Evolutionary conservation across 2,329 filamentous ascomycete genomes (phyloP).

Genomic region (Sporothrix globosa): DNA sequence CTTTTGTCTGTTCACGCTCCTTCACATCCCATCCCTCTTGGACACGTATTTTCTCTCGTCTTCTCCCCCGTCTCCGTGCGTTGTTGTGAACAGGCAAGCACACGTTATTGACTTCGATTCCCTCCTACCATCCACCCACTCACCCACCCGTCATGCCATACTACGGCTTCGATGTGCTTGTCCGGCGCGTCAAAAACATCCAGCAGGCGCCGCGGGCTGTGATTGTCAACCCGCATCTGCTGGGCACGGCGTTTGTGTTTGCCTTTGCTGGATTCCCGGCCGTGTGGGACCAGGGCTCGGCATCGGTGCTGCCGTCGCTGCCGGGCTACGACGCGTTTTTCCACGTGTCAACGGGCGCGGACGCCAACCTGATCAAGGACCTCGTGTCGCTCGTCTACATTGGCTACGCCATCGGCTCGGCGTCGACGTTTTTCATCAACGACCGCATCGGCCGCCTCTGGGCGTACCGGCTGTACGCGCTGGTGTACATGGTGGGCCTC

Average conservation of each 20-base stretch:
- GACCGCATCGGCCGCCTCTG: conserved; percentile 47
- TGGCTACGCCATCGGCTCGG: conserved; percentile 27
- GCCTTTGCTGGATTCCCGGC: conserved; percentile 5
- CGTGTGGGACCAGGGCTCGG: conserved; percentile 35
- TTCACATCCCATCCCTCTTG: background rate
- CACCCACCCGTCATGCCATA: no score
- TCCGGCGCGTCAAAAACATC: conserved; percentile 10
- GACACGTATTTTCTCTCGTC: background rate
- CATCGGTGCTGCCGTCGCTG: conserved; percentile 31
- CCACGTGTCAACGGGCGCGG: conserved; percentile 33
- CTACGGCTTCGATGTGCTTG: conserved; percentile 15
- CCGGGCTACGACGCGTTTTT: conserved; percentile 33
- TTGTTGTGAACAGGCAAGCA: background rate
- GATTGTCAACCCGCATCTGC: background rate
- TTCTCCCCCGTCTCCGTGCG: background rate
- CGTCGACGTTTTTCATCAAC: conserved; percentile 42
- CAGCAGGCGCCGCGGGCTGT: background rate
- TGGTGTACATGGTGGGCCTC: conserved; percentile 52
- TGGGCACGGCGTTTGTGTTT: conserved; percentile 14
- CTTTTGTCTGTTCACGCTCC: background rate
- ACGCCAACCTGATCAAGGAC: conserved; percentile 32
- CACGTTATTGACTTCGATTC: background rate
- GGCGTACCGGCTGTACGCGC: conserved; percentile 47
- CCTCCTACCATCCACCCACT: background rate
- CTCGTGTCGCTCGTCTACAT: conserved; percentile 34